Evolutionary conservation across 1,284 basidiomycete species (phyloP).

Genomic region (Ustilago tritici): DNA sequence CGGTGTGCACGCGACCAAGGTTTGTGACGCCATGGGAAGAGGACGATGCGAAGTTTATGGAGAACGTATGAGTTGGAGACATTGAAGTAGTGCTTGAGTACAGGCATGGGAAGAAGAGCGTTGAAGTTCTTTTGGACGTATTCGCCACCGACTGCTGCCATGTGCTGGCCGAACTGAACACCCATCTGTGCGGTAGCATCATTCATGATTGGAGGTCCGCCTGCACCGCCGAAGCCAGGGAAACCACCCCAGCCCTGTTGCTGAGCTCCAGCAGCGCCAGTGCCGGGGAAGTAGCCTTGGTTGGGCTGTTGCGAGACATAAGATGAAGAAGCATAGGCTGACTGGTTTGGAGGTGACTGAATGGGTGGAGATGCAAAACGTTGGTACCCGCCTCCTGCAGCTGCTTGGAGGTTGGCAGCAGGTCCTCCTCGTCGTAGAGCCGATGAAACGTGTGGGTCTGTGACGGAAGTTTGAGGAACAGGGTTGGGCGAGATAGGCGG

Average conservation of each 20-base stretch:
- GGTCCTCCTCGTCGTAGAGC: conserved; percentile 36
- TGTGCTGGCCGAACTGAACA: conserved; percentile 92
- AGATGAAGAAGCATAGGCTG: conserved; percentile 11
- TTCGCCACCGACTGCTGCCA: conserved; percentile 91
- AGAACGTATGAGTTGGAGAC: conserved; percentile 97
- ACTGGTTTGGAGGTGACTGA: conserved; percentile 29
- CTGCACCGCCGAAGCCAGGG: conserved; percentile 25
- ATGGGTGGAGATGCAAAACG: conserved; percentile 52
- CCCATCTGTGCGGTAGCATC: conserved; percentile 95
- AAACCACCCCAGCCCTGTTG: conserved; percentile 32
- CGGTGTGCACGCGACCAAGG: conserved; percentile 67
- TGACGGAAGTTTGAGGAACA: conserved; percentile 27
- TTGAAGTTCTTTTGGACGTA: conserved; percentile 87
- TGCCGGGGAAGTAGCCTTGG: conserved; percentile 27
- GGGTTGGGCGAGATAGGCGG: conserved; percentile 57
- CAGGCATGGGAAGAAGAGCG: conserved; percentile 61
- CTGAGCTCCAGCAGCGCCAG: conserved; percentile 12
- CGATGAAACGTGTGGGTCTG: conserved; percentile 44
- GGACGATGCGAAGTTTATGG: conserved; percentile 85
- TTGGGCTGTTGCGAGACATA: conserved; percentile 21
- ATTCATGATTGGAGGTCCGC: conserved; percentile 74
- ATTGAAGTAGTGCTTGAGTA: conserved; percentile 92
- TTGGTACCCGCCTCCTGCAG: conserved; percentile 43
- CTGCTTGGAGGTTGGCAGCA: conserved; percentile 36
- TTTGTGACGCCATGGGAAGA: conserved; percentile 92